These are phyloP conservation scores for Parasitella parasitica DNA, from an alignment of 371 early-diverging fungal genomes.

Conservation along the genomic window DNA sequence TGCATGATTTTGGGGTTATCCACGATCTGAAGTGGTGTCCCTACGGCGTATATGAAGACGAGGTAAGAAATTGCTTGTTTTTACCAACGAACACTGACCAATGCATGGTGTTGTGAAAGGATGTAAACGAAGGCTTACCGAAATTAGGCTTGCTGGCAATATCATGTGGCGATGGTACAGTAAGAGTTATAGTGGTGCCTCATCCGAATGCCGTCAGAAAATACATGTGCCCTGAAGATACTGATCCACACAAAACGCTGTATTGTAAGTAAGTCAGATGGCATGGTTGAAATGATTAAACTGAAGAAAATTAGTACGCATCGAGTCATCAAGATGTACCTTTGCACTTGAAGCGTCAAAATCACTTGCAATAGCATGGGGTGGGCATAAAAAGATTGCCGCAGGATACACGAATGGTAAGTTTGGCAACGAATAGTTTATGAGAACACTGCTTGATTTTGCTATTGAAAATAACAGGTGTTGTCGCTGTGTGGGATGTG, in stretches of 20 bases:
- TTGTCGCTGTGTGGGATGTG: constrained; percentile 34
- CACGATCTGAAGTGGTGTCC: constrained; percentile 58
- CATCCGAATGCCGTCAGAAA: constrained; percentile 37
- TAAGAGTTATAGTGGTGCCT: constrained; percentile 50
- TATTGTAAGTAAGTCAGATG: constrained; percentile 11
- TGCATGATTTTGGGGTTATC: constrained; percentile 52
- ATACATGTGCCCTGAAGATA: not conserved
- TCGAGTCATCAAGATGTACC: constrained; percentile 10
- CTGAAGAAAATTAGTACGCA: constrained; percentile 1
- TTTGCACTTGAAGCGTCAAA: not conserved
- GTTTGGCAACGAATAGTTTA: not conserved
- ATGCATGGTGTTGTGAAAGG: not conserved
- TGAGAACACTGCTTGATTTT: not conserved
- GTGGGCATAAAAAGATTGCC: constrained; percentile 36
- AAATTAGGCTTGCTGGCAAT: constrained; percentile 54
- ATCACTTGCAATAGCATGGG: constrained; percentile 29
- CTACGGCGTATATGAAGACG: constrained; percentile 40
- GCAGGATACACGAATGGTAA: constrained; percentile 1
- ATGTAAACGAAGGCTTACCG: constrained; percentile 6
- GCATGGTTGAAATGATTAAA: not conserved
- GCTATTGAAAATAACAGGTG: constrained; percentile 3
- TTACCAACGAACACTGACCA: no score
- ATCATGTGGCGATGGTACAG: constrained; percentile 51
- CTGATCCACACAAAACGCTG: constrained; percentile 2
- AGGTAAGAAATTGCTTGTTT: not conserved